phyloP scores from a whole-genome alignment of 176 grass and related monocot genomes.

The Thalia dealbata region DNA sequence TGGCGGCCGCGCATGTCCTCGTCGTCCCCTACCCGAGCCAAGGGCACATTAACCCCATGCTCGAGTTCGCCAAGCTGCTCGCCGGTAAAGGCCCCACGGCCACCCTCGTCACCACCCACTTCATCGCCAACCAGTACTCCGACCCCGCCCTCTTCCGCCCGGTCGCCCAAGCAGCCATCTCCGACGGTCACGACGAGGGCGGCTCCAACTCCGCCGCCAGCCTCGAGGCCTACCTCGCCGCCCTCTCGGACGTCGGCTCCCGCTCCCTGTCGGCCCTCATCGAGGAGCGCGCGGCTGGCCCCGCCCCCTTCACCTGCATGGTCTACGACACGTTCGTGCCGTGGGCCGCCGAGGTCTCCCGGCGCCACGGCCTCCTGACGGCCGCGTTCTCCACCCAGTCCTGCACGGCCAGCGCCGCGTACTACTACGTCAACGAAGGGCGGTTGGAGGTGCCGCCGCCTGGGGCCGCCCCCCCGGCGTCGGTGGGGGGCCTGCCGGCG shows the following conservation, averaged over 20 bases:
- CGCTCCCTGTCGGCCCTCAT: conserved; percentile 35
- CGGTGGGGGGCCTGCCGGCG: conserved; percentile 25
- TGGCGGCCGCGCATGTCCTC: conserved; percentile 29
- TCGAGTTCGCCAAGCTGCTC: conserved; percentile 43
- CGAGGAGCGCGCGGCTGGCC: neutral
- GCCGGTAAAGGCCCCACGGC: conserved; percentile 33
- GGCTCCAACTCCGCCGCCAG: conserved; percentile 29
- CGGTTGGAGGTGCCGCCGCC: conserved; percentile 14
- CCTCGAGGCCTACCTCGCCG: conserved; percentile 26
- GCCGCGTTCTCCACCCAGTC: conserved; percentile 55
- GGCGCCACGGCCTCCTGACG: neutral
- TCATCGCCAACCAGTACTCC: conserved; percentile 29
- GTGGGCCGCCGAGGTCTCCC: conserved; percentile 29
- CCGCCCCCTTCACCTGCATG: conserved; percentile 31
- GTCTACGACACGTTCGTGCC: conserved; percentile 45
- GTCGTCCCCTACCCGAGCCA: conserved; percentile 51
- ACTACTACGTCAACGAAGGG: conserved; percentile 32
- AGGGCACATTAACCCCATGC: conserved; percentile 68
- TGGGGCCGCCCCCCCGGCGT: neutral
- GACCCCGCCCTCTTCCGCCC: conserved; percentile 13
- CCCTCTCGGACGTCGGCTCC: conserved; percentile 12
- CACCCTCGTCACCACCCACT: conserved; percentile 40
- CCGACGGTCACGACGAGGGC: conserved; percentile 53
- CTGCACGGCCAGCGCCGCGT: conserved; percentile 43
- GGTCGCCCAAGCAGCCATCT: conserved; percentile 37